Evolutionary conservation across 768 basidiomycete species (phyloP), one percentile per base, ranked within the genome.

Genomic region (Nidularia sp.): DNA sequence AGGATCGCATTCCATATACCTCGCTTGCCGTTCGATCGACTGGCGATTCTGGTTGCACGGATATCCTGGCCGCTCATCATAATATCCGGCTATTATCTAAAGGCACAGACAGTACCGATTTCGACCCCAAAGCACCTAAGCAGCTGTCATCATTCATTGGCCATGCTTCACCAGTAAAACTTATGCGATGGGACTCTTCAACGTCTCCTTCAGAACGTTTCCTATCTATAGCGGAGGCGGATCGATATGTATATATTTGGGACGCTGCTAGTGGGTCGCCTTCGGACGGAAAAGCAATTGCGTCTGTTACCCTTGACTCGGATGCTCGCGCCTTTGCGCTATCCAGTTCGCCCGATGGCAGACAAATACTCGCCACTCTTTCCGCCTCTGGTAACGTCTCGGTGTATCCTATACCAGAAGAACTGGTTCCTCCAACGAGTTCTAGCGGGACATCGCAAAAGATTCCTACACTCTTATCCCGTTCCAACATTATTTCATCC

Each of bases 241-340:
- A 88, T 62, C 78, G 85, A 31, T 77, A 81, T 53, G 64, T 85
- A 6, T 81, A 83, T 52, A 65, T 85, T 13, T 88, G 86, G 86
- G 73, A 80, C 53, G 62, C 79, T 18, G 72, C 77, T 35, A 65
- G 72, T 39, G 65, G 65, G 2, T 60, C 72, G 7, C 66, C 70
- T 12, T 57, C 62, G 10, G 74, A 78, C 58, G 81, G 83, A 33
- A 80, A 71, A 56, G 70, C 84, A n/a, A 61, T 77, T 15, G 84
- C 84, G 12, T 81, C 81, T 4, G 73, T 84, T 4, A 77, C 84
- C 10, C 70, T 88, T 12, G 86, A 88, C 62, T 80, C 85, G 2
- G 80, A 83, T 53, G 81, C 80, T n/a, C 73, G 78, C 18, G 62
- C 66, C 15, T 71, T 83, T 53, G 67, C 68, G 9, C 50, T 74